Conservation (phyloP, 371 early-diverging fungal genomes). For the Actinomortierella wolfii region DNA sequence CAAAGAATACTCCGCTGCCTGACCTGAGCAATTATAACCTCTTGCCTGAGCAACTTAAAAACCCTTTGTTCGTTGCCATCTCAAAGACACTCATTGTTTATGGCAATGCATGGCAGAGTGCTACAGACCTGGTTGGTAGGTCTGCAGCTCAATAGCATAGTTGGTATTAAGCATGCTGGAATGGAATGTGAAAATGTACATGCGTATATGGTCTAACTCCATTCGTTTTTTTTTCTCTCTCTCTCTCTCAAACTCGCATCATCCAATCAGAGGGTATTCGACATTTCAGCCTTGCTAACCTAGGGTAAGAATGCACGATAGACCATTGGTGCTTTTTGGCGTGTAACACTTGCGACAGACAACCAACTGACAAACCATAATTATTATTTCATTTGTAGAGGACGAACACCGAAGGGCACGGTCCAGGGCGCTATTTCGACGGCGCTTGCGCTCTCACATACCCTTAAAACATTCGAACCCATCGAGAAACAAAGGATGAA, state of each 20-base stretch:
- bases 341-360: neutral
- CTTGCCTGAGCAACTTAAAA: constrained; percentile 28
- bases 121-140: constrained; percentile 43
- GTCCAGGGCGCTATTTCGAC: constrained; percentile 49
- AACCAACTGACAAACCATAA: neutral
- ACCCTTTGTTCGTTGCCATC: constrained; percentile 41
- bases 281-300: constrained; percentile 39
- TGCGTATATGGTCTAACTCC: neutral
- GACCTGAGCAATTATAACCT: constrained; percentile 37
- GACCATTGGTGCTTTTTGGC: neutral
- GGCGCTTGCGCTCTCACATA: constrained; percentile 31
- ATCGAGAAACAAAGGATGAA: constrained; percentile 45
- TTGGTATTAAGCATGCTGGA: neutral
- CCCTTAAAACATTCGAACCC: constrained; percentile 31
- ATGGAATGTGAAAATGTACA: neutral
- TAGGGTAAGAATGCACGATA: constrained; percentile 43
- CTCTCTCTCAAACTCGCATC: neutral
- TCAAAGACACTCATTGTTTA: constrained; percentile 37
- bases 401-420: constrained; percentile 47
- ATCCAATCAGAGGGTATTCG: constrained; percentile 32
- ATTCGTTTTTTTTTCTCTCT: neutral
- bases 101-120: constrained; percentile 46
- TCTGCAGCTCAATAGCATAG: neutral
- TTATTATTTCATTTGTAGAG: constrained; percentile 21
- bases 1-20: constrained; percentile 21